phyloP scores from a whole-genome alignment of 495 filamentous ascomycete genomes.

The Podospora conica region DNA sequence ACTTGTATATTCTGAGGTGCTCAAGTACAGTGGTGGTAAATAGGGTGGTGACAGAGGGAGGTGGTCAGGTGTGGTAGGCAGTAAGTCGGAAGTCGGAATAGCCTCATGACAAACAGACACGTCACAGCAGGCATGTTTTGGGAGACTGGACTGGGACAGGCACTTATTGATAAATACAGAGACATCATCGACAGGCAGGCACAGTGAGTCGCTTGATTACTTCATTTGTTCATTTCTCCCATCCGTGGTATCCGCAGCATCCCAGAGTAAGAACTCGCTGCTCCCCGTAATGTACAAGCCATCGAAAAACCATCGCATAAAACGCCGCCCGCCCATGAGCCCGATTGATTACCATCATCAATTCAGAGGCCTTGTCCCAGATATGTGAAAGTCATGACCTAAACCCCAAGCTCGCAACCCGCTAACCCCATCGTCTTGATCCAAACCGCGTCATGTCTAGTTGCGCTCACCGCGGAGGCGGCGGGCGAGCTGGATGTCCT shows the following conservation, averaged over 20 bases:
- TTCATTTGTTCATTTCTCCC: conserved; percentile 6
- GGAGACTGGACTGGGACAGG: neutral
- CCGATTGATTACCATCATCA: conserved; percentile 24
- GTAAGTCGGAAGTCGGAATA: neutral
- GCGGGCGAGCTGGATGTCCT: conserved; percentile 96
- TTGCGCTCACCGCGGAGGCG: conserved; percentile 93
- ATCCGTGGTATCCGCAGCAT: conserved; percentile 7
- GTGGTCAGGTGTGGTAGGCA: neutral
- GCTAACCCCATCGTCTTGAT: conserved; percentile 9
- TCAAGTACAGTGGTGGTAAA: neutral
- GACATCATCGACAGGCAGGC: neutral
- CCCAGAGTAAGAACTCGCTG: conserved; percentile 9
- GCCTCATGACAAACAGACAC: neutral
- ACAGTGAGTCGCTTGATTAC: neutral
- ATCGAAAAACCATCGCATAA: conserved; percentile 27
- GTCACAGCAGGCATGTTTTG: too few relatives aligned
- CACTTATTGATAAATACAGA: neutral
- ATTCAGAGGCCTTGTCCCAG: conserved; percentile 18
- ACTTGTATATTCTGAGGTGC: neutral
- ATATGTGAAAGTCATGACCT: conserved; percentile 29
- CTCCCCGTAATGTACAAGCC: conserved; percentile 35
- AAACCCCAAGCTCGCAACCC: conserved; percentile 19
- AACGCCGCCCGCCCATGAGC: conserved; percentile 33
- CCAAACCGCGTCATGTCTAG: conserved; percentile 30
- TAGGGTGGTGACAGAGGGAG: neutral